phyloP scores from a whole-genome alignment of 352 stramenopile genomes.

The Globisporangium echinulatum region DNA sequence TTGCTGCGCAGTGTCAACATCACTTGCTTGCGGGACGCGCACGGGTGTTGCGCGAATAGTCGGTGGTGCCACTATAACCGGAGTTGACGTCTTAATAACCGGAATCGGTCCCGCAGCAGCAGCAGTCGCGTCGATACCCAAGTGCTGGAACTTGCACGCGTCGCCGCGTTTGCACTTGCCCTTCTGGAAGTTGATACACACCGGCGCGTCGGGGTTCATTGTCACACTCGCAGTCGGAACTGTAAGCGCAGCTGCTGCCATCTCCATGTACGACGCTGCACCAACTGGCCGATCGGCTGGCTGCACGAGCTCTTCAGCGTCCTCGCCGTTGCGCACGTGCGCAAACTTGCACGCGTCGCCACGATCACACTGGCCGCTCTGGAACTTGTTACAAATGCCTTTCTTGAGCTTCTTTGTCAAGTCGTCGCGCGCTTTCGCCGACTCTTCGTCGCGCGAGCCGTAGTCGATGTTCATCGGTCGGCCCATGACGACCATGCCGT shows the following conservation, averaged over 20 bases:
- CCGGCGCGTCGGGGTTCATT: constrained; percentile 38
- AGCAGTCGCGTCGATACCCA: constrained; percentile 17
- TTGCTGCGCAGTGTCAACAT: constrained; percentile 3
- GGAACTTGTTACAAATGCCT: constrained; percentile 68
- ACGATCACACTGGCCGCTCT: constrained; percentile 47
- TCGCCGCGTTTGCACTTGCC: constrained; percentile 63
- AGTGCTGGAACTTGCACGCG: constrained; percentile 53
- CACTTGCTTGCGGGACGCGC: constrained; percentile 6
- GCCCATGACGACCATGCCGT: constrained; percentile 81
- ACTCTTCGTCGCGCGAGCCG: constrained; percentile 55
- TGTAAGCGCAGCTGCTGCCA: constrained; percentile 12
- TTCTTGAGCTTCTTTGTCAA: constrained; percentile 76
- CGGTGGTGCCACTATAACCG: neutral
- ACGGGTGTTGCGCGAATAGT: constrained; percentile 9
- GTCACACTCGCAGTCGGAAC: constrained; percentile 2
- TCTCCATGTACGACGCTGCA: constrained; percentile 18
- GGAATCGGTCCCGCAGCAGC: neutral
- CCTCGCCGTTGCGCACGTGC: constrained; percentile 56
- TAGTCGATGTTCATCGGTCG: constrained; percentile 82
- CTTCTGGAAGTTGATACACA: constrained; percentile 69
- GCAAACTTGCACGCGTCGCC: constrained; percentile 68
- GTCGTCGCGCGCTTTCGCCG: constrained; percentile 60
- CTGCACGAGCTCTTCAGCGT: constrained; percentile 40
- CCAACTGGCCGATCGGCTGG: constrained; percentile 24
- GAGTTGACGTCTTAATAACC: neutral